Evolutionary conservation across 169 alveolate genomes (phyloP).

Genomic region (Eimeria acervulina): DNA sequence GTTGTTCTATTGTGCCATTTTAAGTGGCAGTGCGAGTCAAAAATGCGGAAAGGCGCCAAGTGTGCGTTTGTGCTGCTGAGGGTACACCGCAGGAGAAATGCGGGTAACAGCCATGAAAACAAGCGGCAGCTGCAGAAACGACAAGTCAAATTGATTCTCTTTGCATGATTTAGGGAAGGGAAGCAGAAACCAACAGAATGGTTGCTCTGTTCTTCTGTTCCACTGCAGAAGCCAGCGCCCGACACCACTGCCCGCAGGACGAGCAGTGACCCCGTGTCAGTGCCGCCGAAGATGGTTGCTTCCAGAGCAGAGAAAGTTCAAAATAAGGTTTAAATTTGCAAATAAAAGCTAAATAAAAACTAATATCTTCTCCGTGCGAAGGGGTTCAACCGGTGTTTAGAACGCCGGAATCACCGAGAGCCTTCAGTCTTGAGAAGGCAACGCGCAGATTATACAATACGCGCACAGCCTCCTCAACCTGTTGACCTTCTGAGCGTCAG

Average conservation of each 20-base stretch:
- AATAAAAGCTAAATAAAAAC: too few relatives aligned
- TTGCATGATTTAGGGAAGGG: background rate
- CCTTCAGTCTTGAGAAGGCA: too few relatives aligned
- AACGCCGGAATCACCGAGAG: too few relatives aligned
- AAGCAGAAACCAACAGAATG: background rate
- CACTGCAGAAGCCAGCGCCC: background rate
- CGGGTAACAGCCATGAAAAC: background rate
- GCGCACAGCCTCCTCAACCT: too few relatives aligned
- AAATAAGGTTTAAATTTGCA: too few relatives aligned
- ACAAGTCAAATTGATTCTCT: background rate
- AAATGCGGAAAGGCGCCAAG: background rate
- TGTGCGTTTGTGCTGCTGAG: background rate
- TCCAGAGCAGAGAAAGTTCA: background rate
- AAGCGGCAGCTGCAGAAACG: background rate
- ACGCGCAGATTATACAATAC: too few relatives aligned
- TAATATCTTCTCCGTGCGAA: too few relatives aligned
- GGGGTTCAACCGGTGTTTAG: too few relatives aligned
- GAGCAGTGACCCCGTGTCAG: constrained; percentile 11
- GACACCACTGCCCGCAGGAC: background rate
- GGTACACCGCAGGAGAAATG: background rate
- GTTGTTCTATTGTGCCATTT: background rate
- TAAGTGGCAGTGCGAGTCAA: background rate
- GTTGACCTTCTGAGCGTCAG: too few relatives aligned
- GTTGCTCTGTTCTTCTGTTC: background rate
- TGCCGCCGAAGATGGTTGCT: background rate